Base-by-base conservation (phyloP, 345 rosid genomes). In the Arabis alpina region DNA sequence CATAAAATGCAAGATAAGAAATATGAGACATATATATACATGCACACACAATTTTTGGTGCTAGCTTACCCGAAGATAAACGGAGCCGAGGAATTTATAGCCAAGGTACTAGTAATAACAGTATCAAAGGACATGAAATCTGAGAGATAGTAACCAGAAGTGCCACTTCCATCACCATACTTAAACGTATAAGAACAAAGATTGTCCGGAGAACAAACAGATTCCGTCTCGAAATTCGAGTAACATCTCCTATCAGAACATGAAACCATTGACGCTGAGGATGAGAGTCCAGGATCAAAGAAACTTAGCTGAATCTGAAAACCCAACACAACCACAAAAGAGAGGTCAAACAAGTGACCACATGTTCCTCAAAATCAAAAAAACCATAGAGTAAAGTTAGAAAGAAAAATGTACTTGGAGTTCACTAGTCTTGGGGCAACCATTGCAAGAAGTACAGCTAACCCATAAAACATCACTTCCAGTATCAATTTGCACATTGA, bases 401-500 rank as follows among this genome's bases (percentile, higher is more conserved):
- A 6, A 51, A 66, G 39, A 40, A 54, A 70, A 54, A 70, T 47
- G 54, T 81, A 87, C 98, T 72, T 85, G 89, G 49, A 93, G 94
- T 76, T 89, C 98, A 77, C 90, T 93, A 4, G 80, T 78, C 45
- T 14, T 75, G 67, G 98, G 98, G 73, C 98, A 93, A 55, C 98
- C 99, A 68, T 79, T 85, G 83, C 98, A 94, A 58, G 90, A 70
- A 65, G 60, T 69, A 81, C 99, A 94, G 73, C 89, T 84, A 70
- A 91, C 89, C 98, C 98, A 93, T 23, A 94, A 76, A 74, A 91
- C 96, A 83, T 91, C 95, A 77, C 99, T 94, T 59, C 98, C 98
- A 0, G 98, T 91, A 60, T 93, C 98, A 56, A 93, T 91, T 69
- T 93, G 98, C 43, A 93, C 98, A 73, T 86, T 78, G 63, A 85